Conservation (phyloP, 2,329 filamentous ascomycete genomes). For the Talaromyces islandicus region DNA sequence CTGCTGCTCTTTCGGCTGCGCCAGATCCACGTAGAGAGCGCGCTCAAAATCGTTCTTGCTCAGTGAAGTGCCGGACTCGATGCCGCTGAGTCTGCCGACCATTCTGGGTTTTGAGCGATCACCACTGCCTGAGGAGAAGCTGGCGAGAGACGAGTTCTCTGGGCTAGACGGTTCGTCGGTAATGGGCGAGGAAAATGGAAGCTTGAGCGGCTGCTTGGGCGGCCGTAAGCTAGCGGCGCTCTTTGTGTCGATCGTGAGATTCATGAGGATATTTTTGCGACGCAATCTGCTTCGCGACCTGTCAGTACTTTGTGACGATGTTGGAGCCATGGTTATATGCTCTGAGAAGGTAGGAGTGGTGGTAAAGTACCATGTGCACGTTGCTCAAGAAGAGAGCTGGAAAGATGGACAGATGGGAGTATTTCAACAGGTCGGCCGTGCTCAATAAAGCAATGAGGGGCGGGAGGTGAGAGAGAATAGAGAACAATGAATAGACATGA, state of each 20-base stretch:
- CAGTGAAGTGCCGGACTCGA: not conserved
- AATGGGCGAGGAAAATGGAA: conserved; percentile 40
- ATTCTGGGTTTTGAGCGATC: not conserved
- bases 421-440: not conserved
- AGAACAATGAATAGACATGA: not conserved
- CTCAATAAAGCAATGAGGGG: not conserved
- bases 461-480: not conserved
- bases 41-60: conserved; percentile 11
- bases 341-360: not conserved
- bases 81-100: conserved; percentile 2
- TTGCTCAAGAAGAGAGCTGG: not conserved
- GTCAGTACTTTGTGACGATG: not conserved
- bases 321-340: conserved; percentile 3
- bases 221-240: conserved; percentile 18
- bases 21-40: conserved; percentile 1
- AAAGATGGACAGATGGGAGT: not conserved
- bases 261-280: conserved; percentile 18
- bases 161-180: conserved; percentile 36
- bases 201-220: conserved; percentile 25
- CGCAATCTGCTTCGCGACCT: not conserved
- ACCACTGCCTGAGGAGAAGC: conserved; percentile 12
- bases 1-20: not conserved
- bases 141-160: conserved; percentile 27
- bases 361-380: not conserved
- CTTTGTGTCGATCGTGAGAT: conserved; percentile 19